Base-by-base conservation (phyloP, 257 asterid genomes). In the Fraxinus americana region DNA sequence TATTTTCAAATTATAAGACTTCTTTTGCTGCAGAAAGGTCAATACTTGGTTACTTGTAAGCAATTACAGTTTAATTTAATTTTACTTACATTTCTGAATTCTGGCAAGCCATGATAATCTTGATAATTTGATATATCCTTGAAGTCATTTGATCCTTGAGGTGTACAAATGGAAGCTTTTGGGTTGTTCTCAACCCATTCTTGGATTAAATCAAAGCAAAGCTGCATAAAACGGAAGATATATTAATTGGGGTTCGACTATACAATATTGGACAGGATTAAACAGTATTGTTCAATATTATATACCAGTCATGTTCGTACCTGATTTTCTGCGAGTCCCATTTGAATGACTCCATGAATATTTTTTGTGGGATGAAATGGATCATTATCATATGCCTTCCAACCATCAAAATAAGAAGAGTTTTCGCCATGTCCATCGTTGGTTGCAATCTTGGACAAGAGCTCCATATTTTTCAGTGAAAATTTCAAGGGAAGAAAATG, bases 291-390 rank as follows among this genome's bases (percentile, higher is more conserved):
- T 10, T 2, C 32, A 21, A 9, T 61, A 21, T 0, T 61, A 14
- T n/a, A 32, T 23, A 61, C 16, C 32, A 54, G 3, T 9, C 32
- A 4, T 8, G 67, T 23, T 5, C 12, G 19, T 85, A 88, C 95
- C 89, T 88, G 88, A 19, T 91, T 91, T 84, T 91, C 96, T 34
- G 95, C 92, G 52, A 90, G 72, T 61, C 95, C 95, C 95, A 90
- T 87, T 70, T 90, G 95, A 78, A 91, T 89, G 69, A 91, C 94
- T 5, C 96, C 94, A 59, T 80, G 70, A 8, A 88, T 87, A 77
- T 91, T 91, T 0, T 79, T 57, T 3, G 82, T 80, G 17, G 88
- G 91, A 83, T 89, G 94, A 67, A 78, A 89, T 29, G 96, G 93
- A 34, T 91, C 83, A 16, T 34, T 83, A 38, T 89, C 91, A 72